These are phyloP conservation scores for Neurospora sp. DNA, from an alignment of 495 filamentous ascomycete genomes.

Conservation along the genomic window DNA sequence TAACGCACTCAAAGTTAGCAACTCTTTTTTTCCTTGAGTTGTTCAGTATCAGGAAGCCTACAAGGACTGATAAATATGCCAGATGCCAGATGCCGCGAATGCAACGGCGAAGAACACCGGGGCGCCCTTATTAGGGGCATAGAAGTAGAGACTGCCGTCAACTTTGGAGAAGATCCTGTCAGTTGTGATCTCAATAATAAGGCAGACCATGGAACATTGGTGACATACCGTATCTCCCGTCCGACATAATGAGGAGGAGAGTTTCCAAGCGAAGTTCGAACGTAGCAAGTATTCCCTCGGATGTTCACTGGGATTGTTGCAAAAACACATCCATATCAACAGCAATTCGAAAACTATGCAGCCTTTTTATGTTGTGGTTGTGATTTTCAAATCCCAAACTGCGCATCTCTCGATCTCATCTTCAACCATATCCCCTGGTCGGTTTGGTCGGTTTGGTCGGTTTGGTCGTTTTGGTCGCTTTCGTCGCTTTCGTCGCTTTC, in stretches of 20 bases:
- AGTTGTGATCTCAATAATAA: neutral
- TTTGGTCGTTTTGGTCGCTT: neutral
- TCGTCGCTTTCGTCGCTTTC: neutral
- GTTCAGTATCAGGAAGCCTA: conserved; percentile 15
- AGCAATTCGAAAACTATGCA: neutral
- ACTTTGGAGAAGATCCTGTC: conserved; percentile 16
- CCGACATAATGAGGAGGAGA: neutral
- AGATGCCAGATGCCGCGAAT: conserved; percentile 47
- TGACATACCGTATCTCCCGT: conserved; percentile 6
- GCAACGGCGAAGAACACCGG: conserved; percentile 57
- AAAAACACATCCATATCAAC: neutral
- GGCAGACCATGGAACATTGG: neutral
- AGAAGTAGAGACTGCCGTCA: conserved; percentile 52
- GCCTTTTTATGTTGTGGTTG: neutral
- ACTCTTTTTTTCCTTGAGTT: neutral
- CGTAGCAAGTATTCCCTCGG: neutral
- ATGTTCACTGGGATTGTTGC: neutral
- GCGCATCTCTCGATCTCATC: neutral
- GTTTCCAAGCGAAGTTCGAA: neutral
- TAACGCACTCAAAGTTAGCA: conserved; percentile 35
- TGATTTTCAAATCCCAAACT: neutral
- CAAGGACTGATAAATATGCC: conserved; percentile 56
- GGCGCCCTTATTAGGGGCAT: conserved; percentile 65
- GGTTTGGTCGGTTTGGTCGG: neutral
- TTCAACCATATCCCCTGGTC: neutral